These are phyloP conservation scores for Trichoderma asperellum DNA, from an alignment of 2,329 filamentous ascomycete genomes.

Conservation along the genomic window DNA sequence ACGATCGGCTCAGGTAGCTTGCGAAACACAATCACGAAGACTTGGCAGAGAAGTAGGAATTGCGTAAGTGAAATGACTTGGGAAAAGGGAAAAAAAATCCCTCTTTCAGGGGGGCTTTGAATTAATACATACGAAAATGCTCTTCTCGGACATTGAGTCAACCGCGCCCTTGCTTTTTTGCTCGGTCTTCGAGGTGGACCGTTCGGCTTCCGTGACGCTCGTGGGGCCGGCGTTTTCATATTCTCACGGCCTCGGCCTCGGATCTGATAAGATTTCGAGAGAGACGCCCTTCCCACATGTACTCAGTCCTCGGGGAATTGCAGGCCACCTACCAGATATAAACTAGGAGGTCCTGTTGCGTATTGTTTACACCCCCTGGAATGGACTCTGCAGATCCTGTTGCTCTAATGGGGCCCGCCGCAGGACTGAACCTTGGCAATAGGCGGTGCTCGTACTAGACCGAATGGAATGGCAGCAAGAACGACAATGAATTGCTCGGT, in stretches of 20 bases:
- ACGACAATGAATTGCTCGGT: constrained; percentile 6
- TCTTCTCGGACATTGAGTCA: neutral
- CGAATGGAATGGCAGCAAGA: neutral
- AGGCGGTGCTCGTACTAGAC: neutral
- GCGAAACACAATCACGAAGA: neutral
- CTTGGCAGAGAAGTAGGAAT: constrained; percentile 10
- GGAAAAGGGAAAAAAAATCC: neutral
- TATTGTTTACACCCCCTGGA: neutral
- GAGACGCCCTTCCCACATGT: constrained; percentile 10
- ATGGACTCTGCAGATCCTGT: neutral
- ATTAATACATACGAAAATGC: too few species aligned
- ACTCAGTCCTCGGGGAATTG: neutral
- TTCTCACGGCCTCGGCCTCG: constrained; percentile 22
- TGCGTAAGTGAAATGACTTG: constrained; percentile 14
- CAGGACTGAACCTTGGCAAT: constrained; percentile 9
- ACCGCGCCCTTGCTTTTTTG: neutral
- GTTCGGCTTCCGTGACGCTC: constrained; percentile 4
- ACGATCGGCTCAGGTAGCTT: constrained; percentile 8
- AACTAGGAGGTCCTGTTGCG: neutral
- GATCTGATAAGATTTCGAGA: constrained; percentile 29
- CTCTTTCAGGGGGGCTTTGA: constrained; percentile 4
- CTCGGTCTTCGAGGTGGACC: constrained; percentile 31
- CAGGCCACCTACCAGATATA: constrained; percentile 8
- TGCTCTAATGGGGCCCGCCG: constrained; percentile 13
- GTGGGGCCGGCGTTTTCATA: constrained; percentile 2